Conservation (phyloP, 179 eudicot genomes). For the Beta macrorhiza region DNA sequence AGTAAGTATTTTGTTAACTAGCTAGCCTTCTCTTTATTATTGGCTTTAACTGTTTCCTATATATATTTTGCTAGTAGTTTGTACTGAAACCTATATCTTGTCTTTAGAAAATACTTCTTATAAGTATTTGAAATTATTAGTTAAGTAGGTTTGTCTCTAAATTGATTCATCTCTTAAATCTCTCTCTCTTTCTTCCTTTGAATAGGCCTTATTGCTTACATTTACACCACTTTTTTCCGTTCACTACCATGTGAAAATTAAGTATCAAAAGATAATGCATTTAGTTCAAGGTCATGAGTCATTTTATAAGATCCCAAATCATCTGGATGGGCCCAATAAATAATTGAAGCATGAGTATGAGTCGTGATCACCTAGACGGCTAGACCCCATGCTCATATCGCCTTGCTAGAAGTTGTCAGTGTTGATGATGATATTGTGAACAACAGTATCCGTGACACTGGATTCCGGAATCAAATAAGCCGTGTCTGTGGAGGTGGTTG, state of each 20-base stretch:
- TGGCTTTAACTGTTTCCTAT: background rate
- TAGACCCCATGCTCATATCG: background rate
- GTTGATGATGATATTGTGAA: too few relatives aligned
- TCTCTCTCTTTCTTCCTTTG: background rate
- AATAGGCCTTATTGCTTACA: background rate
- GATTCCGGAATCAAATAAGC: too few relatives aligned
- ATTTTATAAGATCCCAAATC: background rate
- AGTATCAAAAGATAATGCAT: too few relatives aligned
- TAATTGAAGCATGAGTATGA: background rate
- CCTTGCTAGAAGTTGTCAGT: too few relatives aligned
- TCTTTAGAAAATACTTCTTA: background rate
- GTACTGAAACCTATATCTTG: background rate
- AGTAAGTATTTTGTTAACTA: conserved; percentile 40
- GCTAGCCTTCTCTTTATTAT: background rate
- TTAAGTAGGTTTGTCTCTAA: background rate
- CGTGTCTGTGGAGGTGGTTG: too few relatives aligned
- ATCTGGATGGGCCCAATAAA: background rate
- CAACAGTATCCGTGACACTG: too few relatives aligned
- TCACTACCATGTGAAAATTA: background rate
- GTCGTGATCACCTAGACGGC: background rate
- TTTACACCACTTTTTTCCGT: too few relatives aligned
- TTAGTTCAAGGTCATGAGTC: too few relatives aligned
- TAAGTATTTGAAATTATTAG: background rate
- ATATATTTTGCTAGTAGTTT: background rate
- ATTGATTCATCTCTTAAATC: background rate